Percentiles rank a stretch among this genome's conserved stretches.
phyloP scores from a whole-genome alignment of 2,329 filamentous ascomycete genomes.

The Phyllosticta citribraziliensis region DNA sequence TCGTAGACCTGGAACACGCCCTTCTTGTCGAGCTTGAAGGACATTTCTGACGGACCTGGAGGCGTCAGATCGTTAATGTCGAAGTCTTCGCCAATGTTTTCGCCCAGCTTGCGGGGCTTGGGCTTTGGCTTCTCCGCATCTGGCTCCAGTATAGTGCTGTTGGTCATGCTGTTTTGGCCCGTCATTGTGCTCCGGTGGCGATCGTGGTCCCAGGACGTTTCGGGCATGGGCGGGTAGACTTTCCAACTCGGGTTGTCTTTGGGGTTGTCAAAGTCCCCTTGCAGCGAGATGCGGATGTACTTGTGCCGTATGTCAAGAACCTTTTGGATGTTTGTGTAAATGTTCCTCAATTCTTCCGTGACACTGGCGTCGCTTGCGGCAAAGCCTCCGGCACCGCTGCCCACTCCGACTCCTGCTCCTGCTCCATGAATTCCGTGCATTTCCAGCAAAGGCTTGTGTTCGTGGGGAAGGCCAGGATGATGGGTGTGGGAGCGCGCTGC shows the following conservation, averaged over 20 bases:
- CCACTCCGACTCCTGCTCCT: conserved; percentile 50
- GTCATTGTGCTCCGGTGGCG: conserved; percentile 26
- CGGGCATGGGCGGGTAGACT: conserved; percentile 84
- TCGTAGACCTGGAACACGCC: conserved; percentile 93
- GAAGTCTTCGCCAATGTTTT: conserved; percentile 90
- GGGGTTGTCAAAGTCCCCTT: conserved; percentile 75
- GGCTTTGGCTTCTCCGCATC: conserved; percentile 21
- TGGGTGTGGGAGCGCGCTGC: conserved; percentile 39
- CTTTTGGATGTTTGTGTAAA: conserved; percentile 84
- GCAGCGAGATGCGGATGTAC: conserved; percentile 77
- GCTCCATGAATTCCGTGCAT: conserved; percentile 49
- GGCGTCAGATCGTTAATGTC: conserved; percentile 68
- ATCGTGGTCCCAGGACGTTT: conserved; percentile 74
- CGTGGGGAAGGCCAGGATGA: conserved; percentile 45
- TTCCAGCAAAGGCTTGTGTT: conserved; percentile 45
- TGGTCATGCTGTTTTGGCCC: conserved; percentile 26
- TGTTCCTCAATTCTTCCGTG: conserved; percentile 70
- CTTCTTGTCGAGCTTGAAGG: conserved; percentile 68
- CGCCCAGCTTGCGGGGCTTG: conserved; percentile 68
- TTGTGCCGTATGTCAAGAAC: conserved; percentile 81
- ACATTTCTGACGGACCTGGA: conserved; percentile 59
- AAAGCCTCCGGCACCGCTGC: conserved; percentile 52
- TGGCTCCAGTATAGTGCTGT: conserved; percentile 25
- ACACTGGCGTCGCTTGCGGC: conserved; percentile 68
- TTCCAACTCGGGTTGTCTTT: conserved; percentile 74